phyloP scores from a whole-genome alignment of 2,329 filamentous ascomycete genomes.

The Pseudogymnoascus sp. region DNA sequence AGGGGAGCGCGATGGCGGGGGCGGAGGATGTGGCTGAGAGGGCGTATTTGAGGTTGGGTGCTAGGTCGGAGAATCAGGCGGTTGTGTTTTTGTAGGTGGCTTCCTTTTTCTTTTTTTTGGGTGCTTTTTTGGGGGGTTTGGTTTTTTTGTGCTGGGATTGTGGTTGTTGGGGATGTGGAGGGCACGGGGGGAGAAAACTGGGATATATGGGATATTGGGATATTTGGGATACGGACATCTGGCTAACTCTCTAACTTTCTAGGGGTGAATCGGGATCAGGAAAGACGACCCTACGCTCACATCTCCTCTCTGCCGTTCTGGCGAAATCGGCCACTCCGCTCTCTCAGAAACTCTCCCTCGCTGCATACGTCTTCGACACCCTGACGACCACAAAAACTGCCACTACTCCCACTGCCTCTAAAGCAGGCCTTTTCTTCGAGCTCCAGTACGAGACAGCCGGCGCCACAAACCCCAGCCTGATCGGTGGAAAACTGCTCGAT shows the following conservation, averaged over 20 bases:
- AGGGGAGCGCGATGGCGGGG: slow-evolving; percentile 85
- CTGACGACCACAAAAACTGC: slow-evolving; percentile 95
- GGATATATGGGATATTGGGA: not conserved
- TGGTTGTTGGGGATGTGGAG: not conserved
- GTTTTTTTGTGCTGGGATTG: too few species aligned
- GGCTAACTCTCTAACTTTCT: slow-evolving; percentile 20
- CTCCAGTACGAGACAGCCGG: slow-evolving; percentile 91
- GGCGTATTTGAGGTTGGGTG: slow-evolving; percentile 77
- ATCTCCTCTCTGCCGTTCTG: slow-evolving; percentile 77
- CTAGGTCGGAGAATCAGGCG: slow-evolving; percentile 87
- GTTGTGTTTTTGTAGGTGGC: slow-evolving; percentile 78
- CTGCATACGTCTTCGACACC: slow-evolving; percentile 91
- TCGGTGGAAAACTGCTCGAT: slow-evolving; percentile 90
- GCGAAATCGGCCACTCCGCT: slow-evolving; percentile 87
- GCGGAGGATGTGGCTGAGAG: slow-evolving; percentile 86
- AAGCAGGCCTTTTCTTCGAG: slow-evolving; percentile 91
- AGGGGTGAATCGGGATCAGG: slow-evolving; percentile 94
- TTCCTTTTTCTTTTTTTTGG: slow-evolving; percentile 12
- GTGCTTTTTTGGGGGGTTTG: slow-evolving; percentile 5
- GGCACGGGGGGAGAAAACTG: not conserved
- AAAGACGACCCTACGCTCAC: slow-evolving; percentile 89
- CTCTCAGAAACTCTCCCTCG: slow-evolving; percentile 86
- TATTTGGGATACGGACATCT: not conserved
- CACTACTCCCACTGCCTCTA: slow-evolving; percentile 91
- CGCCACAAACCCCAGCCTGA: slow-evolving; percentile 74